Evolutionary conservation across 495 filamentous ascomycete genomes (phyloP).

Genomic region (Aspergillus haitiensis): DNA sequence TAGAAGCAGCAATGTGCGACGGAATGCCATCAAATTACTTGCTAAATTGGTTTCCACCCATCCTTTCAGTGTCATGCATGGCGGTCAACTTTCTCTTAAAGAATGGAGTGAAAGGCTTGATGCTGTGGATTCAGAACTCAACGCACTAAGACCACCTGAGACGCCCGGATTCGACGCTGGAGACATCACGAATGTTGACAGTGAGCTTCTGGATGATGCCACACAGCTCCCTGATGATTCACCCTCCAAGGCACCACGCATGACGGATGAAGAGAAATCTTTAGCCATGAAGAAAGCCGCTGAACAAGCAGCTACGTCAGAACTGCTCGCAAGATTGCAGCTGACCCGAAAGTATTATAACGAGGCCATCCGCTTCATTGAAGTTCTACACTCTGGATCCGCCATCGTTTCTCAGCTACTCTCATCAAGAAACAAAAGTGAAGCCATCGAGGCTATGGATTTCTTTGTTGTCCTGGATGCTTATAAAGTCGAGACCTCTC

Average conservation of each 20-base stretch:
- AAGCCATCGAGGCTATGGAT: conserved; percentile 98
- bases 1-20: conserved; percentile 95
- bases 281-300: conserved; percentile 62
- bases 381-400: conserved; percentile 83
- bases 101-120: conserved; percentile 83
- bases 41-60: conserved; percentile 86
- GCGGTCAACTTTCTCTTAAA: conserved; percentile 75
- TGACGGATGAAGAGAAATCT: conserved; percentile 59
- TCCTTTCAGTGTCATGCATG: conserved; percentile 89
- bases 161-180: conserved; percentile 70
- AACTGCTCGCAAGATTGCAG: conserved; percentile 80
- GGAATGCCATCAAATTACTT: conserved; percentile 92
- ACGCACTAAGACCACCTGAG: conserved; percentile 73
- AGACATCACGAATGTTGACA: conserved; percentile 64
- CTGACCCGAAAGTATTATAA: conserved; percentile 85
- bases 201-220: conserved; percentile 80
- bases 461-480: conserved; percentile 93
- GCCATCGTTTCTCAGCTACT: conserved; percentile 79
- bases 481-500: conserved; percentile 91
- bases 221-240: conserved; percentile 73
- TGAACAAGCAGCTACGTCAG: conserved; percentile 71
- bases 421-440: conserved; percentile 91
- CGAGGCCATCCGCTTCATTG: conserved; percentile 91
- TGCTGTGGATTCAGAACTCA: conserved; percentile 75
- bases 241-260: conserved; percentile 58